Evolutionary conservation across 1,284 basidiomycete genomes (phyloP).

Genomic region (Schizophyllum amplum): DNA sequence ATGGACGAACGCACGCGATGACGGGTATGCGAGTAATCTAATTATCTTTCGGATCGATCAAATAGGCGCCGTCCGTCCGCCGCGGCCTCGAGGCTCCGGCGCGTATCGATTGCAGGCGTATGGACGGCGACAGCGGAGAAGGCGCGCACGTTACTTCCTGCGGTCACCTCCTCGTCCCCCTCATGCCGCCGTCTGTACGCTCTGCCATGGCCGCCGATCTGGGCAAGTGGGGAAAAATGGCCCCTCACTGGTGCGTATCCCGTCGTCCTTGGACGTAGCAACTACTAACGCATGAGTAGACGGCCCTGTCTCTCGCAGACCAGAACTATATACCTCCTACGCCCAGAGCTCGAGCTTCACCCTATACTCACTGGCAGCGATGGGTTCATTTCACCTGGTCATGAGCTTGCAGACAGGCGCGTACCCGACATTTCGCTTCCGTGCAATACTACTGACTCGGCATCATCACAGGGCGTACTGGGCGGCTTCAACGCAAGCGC

Average conservation of each 20-base stretch:
- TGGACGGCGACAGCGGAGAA: not conserved
- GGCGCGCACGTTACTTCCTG: not conserved
- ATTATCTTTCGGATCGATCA: not conserved
- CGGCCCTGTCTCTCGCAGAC: conserved; percentile 69
- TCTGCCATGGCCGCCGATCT: conserved; percentile 7
- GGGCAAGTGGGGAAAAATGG: conserved; percentile 17
- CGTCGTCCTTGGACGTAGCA: too few species aligned
- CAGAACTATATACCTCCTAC: conserved; percentile 68
- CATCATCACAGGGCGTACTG: conserved; percentile 45
- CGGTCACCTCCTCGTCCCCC: not conserved
- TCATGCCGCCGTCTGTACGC: too few species aligned
- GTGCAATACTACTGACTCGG: not conserved
- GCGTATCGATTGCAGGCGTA: not conserved
- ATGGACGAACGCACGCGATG: not conserved
- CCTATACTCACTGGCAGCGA: conserved; percentile 54
- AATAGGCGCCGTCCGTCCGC: not conserved
- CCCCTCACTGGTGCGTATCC: conserved; percentile 13
- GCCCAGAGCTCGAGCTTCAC: conserved; percentile 56
- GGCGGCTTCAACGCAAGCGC: conserved; percentile 41
- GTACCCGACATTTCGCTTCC: conserved; percentile 8
- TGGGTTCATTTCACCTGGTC: conserved; percentile 49
- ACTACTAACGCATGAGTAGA: too few species aligned
- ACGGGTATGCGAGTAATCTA: not conserved
- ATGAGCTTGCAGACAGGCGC: conserved; percentile 63
- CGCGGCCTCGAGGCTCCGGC: not conserved